Evolutionary conservation across 2,329 filamentous ascomycete genomes (phyloP), one percentile per base, ranked within the genome.

Genomic region (Thyridium curvatum): DNA sequence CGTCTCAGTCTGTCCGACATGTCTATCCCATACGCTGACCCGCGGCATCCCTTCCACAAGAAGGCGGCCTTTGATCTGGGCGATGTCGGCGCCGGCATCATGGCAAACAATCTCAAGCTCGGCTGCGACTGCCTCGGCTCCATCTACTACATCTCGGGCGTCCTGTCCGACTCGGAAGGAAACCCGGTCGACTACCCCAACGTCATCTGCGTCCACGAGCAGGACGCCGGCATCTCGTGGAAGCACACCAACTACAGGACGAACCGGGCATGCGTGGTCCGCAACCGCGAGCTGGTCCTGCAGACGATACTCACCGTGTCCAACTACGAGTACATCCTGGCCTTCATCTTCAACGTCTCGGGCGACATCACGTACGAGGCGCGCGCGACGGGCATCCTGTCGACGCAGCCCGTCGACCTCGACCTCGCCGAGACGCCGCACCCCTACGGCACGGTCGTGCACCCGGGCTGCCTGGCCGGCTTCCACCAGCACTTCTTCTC

Each of bases 11-110:
- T 82, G 31, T 74, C 71, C 34, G 79, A 84, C 52, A 84, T 83
- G 60, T 62, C 64, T n/a, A 77, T 82, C 1, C 77, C 78, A 2
- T 83, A 84, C 47, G 76, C 68, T 3, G 79, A 82, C 48, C 72
- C 74, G 8, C 68, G 80, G 5, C 61, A 69, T 13, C 79, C 79
- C 0, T 83, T 74, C 55, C 76, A 79, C 40, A 69, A 77, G 33
- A 84, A 84, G 51, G 73, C 79, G 37, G 80, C 79, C 3, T 84
- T 84, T 43, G 80, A 84, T 49, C 75, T 84, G 39, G 80, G 80
- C 7, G 79, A 84, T 41, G 77, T 71, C 12, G 80, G 79, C 14
- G 77, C 76, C 12, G 79, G 80, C 4, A 71, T 74, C 43, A 78
- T 73, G 53, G 76, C 79, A 16, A 84, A 84, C 56, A 84, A 84